phyloP scores from a whole-genome alignment of 2,329 filamentous ascomycete species.

The Pseudogymnoascus sp. region DNA sequence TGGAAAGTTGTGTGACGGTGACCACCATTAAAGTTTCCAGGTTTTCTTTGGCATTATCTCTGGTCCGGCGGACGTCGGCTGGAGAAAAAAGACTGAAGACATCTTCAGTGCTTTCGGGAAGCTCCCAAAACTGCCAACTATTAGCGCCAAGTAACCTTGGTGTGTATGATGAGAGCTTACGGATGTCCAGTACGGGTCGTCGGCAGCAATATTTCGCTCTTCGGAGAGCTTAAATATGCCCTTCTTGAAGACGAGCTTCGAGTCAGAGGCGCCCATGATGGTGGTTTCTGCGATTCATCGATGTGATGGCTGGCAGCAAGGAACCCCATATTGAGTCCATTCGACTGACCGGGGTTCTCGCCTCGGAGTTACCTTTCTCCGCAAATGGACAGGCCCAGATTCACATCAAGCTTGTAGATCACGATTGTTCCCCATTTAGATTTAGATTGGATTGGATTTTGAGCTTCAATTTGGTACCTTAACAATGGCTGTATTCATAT shows the following conservation, averaged over 20 bases:
- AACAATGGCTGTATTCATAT: not conserved
- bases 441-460: not conserved
- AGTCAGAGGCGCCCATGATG: constrained; percentile 92
- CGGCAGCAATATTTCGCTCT: constrained; percentile 74
- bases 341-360: constrained; percentile 4
- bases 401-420: constrained; percentile 4
- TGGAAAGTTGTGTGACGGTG: constrained; percentile 72
- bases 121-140: constrained; percentile 75
- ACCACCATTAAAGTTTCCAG: constrained; percentile 82
- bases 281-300: constrained; percentile 1
- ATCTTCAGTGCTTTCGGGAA: constrained; percentile 91
- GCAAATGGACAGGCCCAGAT: constrained; percentile 1
- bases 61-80: constrained; percentile 77
- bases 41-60: constrained; percentile 78
- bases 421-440: constrained; percentile 5
- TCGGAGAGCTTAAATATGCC: constrained; percentile 96
- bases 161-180: constrained; percentile 43
- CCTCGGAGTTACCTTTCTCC: constrained; percentile 5
- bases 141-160: constrained; percentile 8
- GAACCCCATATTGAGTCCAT: constrained; percentile 6
- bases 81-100: constrained; percentile 93
- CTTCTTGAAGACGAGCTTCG: constrained; percentile 97
- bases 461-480: not conserved
- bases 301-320: not conserved
- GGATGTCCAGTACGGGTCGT: constrained; percentile 88